Evolutionary conservation across 352 stramenopile genomes (phyloP), one percentile per base, ranked within the genome.

Genomic region (Pythium dissotocum): DNA sequence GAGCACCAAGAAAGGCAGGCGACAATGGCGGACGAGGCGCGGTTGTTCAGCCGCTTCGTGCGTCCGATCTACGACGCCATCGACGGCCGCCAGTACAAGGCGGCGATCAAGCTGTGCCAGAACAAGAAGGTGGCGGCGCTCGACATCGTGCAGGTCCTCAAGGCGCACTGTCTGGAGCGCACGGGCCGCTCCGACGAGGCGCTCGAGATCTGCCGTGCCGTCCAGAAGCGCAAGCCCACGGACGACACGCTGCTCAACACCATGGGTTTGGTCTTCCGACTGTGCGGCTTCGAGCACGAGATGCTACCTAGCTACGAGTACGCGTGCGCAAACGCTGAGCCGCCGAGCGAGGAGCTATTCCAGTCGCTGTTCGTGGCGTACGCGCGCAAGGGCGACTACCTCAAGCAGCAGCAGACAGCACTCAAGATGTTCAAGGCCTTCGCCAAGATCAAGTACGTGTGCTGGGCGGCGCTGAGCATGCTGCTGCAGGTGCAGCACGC

Each of bases 401-500:
- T 93, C 63, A 92, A 95, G 77, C 87, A 95, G 70, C 87, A 95
- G 75, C 87, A 95, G 64, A 93, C 86, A 16, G 87, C 85, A 61
- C 79, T 94, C 63, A 94, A 94, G 69, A 91, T 95, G 82, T 92
- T 88, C 70, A 93, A 93, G 70, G 70, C 79, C 1, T 94, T 94
- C 56, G 71, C 67, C 32, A 88, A 81, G 30, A 69, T 82, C 36
- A 91, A 90, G 69, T 92, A 91, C 73, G 76, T 95, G 53, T 91
- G 84, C 72, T 95, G 87, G 85, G 87, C 85, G 9, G 81, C 82
- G 49, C 63, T 92, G 58, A 90, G 85, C 61, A 94, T 95, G 86
- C 81, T 93, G 71, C 67, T 95, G 63, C 86, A 94, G 73, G 84
- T 95, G 65, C 70, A 91, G 60, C 84, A 91, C 68, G 69, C 70